Conservation (phyloP, 192 early-diverging fungal genomes). For the Spinellus fusiger region DNA sequence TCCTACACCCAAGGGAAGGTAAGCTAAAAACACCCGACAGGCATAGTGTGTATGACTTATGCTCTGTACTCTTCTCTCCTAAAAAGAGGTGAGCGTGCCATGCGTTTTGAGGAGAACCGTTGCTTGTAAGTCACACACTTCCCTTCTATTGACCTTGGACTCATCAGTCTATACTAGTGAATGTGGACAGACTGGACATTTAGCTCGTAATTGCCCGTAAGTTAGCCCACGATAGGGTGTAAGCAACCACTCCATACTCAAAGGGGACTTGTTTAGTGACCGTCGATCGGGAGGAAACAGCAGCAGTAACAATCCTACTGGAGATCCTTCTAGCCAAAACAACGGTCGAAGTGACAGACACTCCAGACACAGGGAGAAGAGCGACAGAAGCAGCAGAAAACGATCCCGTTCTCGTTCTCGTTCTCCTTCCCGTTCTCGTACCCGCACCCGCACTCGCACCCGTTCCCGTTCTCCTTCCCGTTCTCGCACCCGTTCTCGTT, state of each 20-base stretch:
- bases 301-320: neutral
- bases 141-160: neutral
- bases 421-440: too few relatives aligned
- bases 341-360: neutral
- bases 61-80: neutral
- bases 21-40: neutral
- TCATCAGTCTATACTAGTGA: constrained; percentile 9
- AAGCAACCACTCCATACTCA: neutral
- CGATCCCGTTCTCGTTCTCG: neutral
- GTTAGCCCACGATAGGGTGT: neutral
- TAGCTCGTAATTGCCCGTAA: constrained; percentile 29
- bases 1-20: constrained; percentile 17
- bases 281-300: neutral
- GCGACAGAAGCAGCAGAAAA: constrained; percentile 5
- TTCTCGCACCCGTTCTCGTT: neutral
- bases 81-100: constrained; percentile 27
- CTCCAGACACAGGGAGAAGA: neutral
- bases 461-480: constrained; percentile 2
- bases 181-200: constrained; percentile 28
- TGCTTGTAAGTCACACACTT: constrained; percentile 25
- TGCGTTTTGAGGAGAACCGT: constrained; percentile 21
- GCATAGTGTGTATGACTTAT: too few relatives aligned
- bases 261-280: neutral
- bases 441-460: neutral
- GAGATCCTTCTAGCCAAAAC: neutral